phyloP scores from a whole-genome alignment of 208 protist genomes.

The Baffinella frigidus region DNA sequence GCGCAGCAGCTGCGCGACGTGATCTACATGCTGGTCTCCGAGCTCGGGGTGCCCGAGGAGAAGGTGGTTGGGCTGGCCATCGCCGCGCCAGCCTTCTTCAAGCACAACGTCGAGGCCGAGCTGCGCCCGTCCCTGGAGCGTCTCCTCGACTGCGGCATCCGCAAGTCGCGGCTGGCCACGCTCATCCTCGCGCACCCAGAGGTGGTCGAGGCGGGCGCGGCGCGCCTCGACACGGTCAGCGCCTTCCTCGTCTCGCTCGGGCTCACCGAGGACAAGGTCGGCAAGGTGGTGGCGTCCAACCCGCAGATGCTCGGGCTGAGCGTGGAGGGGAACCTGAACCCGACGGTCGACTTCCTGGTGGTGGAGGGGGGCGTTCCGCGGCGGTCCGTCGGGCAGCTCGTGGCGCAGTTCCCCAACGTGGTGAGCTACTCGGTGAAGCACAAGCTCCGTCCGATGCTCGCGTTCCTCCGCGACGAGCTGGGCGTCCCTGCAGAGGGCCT shows the following conservation, averaged over 20 bases:
- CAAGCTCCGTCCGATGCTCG: slow-evolving; percentile 9
- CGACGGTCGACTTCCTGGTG: slow-evolving; percentile 19
- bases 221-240: neutral
- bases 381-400: neutral
- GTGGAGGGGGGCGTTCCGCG: neutral
- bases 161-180: neutral
- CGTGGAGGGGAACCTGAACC: neutral
- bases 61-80: neutral
- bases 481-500: neutral
- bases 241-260: neutral
- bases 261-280: neutral
- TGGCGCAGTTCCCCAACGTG: neutral
- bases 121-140: neutral
- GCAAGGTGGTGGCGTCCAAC: neutral
- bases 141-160: neutral
- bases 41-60: neutral
- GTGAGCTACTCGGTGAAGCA: neutral
- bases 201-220: neutral
- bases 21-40: neutral
- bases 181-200: neutral
- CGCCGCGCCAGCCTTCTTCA: neutral
- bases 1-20: neutral
- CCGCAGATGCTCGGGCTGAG: slow-evolving; percentile 29
- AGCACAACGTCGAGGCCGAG: neutral
- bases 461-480: neutral